These are phyloP conservation scores for Leishmania guyanensis DNA, from an alignment of 208 protist genomes.

Conservation along the genomic window DNA sequence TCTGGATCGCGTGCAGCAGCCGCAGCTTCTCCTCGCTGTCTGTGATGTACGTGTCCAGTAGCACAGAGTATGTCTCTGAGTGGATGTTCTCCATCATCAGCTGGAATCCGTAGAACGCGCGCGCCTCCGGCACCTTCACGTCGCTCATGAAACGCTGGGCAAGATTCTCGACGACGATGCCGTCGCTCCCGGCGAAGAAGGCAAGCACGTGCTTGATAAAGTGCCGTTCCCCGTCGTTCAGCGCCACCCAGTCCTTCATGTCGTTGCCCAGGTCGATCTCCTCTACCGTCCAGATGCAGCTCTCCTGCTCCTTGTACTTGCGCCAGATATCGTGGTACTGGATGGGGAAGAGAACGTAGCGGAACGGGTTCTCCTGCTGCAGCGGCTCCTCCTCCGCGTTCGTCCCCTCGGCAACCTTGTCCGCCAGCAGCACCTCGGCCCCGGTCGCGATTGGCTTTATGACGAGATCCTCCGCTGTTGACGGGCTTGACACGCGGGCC, in stretches of 20 bases:
- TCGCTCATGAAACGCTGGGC: conserved; percentile 96
- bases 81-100: conserved; percentile 99
- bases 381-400: conserved; percentile 84
- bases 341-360: conserved; percentile 99
- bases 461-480: not conserved
- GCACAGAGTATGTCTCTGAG: conserved; percentile 93
- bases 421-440: conserved; percentile 15
- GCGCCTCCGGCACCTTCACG: conserved; percentile 98
- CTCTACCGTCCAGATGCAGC: conserved; percentile 98
- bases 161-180: conserved; percentile 99
- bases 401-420: not conserved
- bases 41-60: conserved; percentile 97
- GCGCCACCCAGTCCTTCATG: conserved; percentile 95
- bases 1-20: conserved; percentile 97
- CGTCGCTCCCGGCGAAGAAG: conserved; percentile 99
- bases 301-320: conserved; percentile 99
- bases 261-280: conserved; percentile 98
- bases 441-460: conserved; percentile 9
- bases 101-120: conserved; percentile 99
- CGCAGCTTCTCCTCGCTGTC: conserved; percentile 92
- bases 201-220: conserved; percentile 99
- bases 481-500: not conserved
- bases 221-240: conserved; percentile 96
- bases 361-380: conserved; percentile 95
- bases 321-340: conserved; percentile 97